Evolutionary conservation across 331 rosid species (phyloP).

Genomic region (Pyracantha coccinea): DNA sequence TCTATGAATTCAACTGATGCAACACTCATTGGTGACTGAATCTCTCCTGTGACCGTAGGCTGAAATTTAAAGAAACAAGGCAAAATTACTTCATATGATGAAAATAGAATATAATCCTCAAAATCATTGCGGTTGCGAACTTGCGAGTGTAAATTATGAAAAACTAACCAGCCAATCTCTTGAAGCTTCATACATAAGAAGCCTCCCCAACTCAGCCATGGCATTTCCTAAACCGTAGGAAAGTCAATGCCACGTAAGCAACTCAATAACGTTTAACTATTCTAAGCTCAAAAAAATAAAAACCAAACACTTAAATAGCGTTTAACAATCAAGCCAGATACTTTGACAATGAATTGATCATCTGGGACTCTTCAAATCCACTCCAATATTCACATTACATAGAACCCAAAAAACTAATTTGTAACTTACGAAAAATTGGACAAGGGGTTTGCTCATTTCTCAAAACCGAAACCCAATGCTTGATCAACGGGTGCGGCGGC

Average conservation of each 20-base stretch:
- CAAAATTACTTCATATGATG: neutral
- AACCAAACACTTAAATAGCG: neutral
- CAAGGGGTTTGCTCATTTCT: conserved; percentile 87
- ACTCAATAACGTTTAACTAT: too few relatives aligned
- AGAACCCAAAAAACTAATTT: neutral
- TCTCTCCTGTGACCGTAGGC: conserved; percentile 84
- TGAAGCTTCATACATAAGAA: conserved; percentile 88
- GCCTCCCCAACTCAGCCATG: conserved; percentile 94
- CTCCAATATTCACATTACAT: neutral
- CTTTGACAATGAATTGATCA: neutral
- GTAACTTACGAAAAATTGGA: conserved; percentile 71
- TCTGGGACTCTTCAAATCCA: neutral
- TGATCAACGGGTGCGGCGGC: conserved; percentile 90
- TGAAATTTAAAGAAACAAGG: conserved; percentile 19
- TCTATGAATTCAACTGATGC: conserved; percentile 89
- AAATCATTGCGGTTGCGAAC: neutral
- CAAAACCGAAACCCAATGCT: conserved; percentile 95
- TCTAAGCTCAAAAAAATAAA: neutral
- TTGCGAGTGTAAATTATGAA: conserved; percentile 5
- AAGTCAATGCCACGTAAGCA: too few relatives aligned
- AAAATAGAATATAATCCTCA: neutral
- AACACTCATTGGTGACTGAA: conserved; percentile 84
- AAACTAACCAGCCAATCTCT: conserved; percentile 95
- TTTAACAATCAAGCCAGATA: neutral
- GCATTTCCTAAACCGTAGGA: conserved; percentile 60